Evolutionary conservation across 805 yeast species (phyloP), one percentile per base, ranked within the genome.

Genomic region (Priceomyces castillae): DNA sequence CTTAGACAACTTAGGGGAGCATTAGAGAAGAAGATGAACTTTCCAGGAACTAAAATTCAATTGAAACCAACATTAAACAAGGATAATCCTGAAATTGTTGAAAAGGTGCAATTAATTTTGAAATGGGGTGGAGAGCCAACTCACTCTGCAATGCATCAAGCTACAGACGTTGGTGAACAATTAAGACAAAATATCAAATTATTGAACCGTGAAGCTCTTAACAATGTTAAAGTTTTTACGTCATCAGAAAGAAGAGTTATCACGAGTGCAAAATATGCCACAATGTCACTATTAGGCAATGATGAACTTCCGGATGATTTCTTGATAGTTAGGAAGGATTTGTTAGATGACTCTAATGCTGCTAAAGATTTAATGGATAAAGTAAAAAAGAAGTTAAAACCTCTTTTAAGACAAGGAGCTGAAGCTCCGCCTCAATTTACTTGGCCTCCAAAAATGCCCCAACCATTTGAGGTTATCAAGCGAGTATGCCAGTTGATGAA

Each of bases 61-160:
- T 69, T 94, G 55, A 94, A 94, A 62, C 99, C 99, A 0, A 82
- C 92, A 3, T 59, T 90, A 43, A 76, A 77, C 54, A 67, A 72
- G 11, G 82, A 78, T 31, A 75, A 72, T 46, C 67, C 71, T 3
- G 82, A 78, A 30, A 81, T 83, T 26, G 94, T 94, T 16, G 97
- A 92, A 51, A 94, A 94, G 61, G 97, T 92, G 18, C 99, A 94
- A 64, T 82, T 94, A 49, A 95, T 94, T 48, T 73, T 94, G 55
- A 94, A 94, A 62, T 94, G 99, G 99, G 99, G 99, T 55, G 99
- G 99, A 50, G 99, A 94, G 64, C 97, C 99, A 4, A 94, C 99
- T 1, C 99, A 94, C 63, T 90, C 97, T 9, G 97, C 98, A 2
- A 79, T 84, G 49, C 86, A 89, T 61, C 99, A 94, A 67, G 95